These are phyloP conservation scores for Hirschioporus abietinus DNA, from an alignment of 768 basidiomycete species.

Conservation along the genomic window DNA sequence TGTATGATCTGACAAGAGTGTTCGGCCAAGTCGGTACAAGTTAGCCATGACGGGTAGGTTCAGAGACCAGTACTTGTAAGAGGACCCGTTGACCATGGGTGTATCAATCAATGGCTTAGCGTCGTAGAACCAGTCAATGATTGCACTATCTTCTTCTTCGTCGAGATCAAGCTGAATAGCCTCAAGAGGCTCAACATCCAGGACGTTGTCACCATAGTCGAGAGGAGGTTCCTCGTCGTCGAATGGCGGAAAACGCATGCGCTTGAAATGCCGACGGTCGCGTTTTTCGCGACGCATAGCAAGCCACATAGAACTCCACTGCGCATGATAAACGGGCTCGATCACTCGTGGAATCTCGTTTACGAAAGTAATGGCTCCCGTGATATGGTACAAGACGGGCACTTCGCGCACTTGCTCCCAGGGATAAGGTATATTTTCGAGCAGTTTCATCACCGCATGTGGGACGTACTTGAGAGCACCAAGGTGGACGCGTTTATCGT, in stretches of 20 bases:
- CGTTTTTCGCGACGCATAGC: constrained; percentile 99
- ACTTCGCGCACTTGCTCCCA: constrained; percentile 99
- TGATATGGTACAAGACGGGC: constrained; percentile 97
- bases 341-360: constrained; percentile 97
- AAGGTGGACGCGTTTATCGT: constrained; percentile 98
- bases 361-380: constrained; percentile 98
- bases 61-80: constrained; percentile 91
- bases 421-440: constrained; percentile 96
- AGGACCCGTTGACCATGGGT: constrained; percentile 84
- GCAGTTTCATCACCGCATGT: constrained; percentile 97
- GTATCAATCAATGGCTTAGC: constrained; percentile 91
- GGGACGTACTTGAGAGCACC: constrained; percentile 98
- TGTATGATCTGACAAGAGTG: constrained; percentile 87
- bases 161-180: constrained; percentile 97
- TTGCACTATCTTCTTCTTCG: constrained; percentile 83
- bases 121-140: constrained; percentile 98
- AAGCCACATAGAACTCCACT: constrained; percentile 99
- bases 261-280: constrained; percentile 98
- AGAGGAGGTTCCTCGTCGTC: constrained; percentile 99
- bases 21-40: constrained; percentile 91
- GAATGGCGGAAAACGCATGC: constrained; percentile 99
- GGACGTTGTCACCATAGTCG: constrained; percentile 97
- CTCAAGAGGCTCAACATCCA: constrained; percentile 97
- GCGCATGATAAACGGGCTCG: constrained; percentile 97
- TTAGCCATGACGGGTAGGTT: constrained; percentile 95